Evolutionary conservation across 768 basidiomycete species (phyloP), one percentile per base, ranked within the genome.

Genomic region (Trametes punicea): DNA sequence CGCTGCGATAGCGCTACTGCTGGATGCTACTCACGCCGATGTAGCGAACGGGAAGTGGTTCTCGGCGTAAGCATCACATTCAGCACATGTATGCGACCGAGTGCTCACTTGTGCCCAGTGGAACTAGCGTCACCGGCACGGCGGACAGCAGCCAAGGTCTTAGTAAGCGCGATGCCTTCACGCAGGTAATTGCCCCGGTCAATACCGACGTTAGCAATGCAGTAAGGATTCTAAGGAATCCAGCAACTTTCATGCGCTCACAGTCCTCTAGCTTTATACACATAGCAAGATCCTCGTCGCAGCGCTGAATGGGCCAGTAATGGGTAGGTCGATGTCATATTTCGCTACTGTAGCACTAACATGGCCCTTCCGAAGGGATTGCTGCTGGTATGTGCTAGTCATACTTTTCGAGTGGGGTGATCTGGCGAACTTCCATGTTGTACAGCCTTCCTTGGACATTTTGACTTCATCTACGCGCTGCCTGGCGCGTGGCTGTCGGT

Each of bases 391-490:
- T 2, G 51, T 55, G 62, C 36, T 48, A 46, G 33, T 39, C 13
- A 21, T 36, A 18, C n/a, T n/a, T n/a, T n/a, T n/a, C n/a, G 13
- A 13, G 2, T 45, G 20, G 25, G 4, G 25, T 26, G 10, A 3
- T 9, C 26, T 46, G 6, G 9, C n/a, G 33, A 40, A 31, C 18
- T 33, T n/a, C 31, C n/a, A 48, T 45, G 20, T 23, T 47, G 23
- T 58, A 23, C 49, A 85, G 87, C 81, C 2, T 81, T 83, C 62
- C 70, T 86, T n/a, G 85, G 86, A 1, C 80, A 85, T 56, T 87
- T 88, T 56, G 88, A 90, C 67, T 86, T 90, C 61, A 82, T 90
- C 25, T 89, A 87, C 60, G 76, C 81, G 23, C 67, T 88, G 56
- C 81, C 83, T 2, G 72, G 75, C 53, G 77, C 73, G 0, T 89